Percentiles rank a stretch among this genome's conserved stretches.
Evolutionary conservation across 345 rosid genomes (phyloP).

Genomic region (Bretschneidera sinensis): DNA sequence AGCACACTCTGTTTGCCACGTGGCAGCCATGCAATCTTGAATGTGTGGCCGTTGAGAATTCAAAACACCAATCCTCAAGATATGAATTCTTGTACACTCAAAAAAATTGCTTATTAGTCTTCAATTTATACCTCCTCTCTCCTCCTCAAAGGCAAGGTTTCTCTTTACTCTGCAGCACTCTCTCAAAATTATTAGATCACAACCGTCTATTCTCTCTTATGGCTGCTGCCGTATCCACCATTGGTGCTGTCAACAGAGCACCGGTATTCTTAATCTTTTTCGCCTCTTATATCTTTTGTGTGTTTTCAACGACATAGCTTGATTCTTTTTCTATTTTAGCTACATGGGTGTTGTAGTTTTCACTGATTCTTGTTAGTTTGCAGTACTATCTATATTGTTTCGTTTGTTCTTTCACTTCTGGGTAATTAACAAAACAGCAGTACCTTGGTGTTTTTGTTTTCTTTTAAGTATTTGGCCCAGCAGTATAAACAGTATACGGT

Average conservation of each 20-base stretch:
- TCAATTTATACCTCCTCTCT: not conserved
- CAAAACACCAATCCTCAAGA: conserved; percentile 17
- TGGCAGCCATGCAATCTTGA: conserved; percentile 33
- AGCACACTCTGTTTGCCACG: conserved; percentile 28
- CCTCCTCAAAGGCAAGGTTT: not conserved
- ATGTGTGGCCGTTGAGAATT: conserved; percentile 39
- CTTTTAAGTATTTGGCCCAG: too few species aligned
- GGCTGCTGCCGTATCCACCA: conserved; percentile 82
- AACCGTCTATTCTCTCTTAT: conserved; percentile 26
- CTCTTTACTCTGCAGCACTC: not conserved
- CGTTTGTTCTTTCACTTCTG: too few species aligned
- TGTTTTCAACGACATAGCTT: not conserved
- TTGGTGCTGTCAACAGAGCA: conserved; percentile 67
- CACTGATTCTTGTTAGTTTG: not conserved
- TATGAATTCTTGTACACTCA: conserved; percentile 29
- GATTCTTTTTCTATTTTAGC: not conserved
- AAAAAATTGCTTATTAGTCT: conserved; percentile 15
- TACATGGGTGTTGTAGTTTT: not conserved
- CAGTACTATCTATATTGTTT: not conserved
- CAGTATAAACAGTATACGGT: too few species aligned
- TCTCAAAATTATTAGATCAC: not conserved
- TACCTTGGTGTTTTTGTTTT: too few species aligned
- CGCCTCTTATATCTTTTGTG: not conserved
- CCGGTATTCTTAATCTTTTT: conserved; percentile 42
- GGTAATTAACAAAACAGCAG: too few species aligned